Evolutionary conservation across 192 early-diverging fungal species (phyloP), one percentile per base, ranked within the genome.

Genomic region (Endogone sp.): DNA sequence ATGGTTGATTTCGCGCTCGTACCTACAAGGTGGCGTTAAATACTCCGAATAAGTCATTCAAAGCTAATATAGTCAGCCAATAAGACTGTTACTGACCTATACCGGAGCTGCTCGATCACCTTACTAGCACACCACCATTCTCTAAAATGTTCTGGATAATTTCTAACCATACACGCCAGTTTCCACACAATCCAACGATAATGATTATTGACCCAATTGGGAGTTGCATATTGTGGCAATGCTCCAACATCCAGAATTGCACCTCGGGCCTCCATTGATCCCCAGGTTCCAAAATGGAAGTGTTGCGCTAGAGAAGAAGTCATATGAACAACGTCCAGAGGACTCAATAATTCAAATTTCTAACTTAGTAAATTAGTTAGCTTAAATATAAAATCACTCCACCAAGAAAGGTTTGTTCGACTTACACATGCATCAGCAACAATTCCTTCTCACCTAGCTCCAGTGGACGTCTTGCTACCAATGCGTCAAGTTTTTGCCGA

Each of bases 151-250:
- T 78, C 23, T 22, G 87, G 86, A 82, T 79, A 90, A 1, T 75
- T 74, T 6, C 89, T 77, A 21, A 82, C 76, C 57, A 84, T 75
- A n/a, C 80, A 72, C 0, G 91, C 90, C 2, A 92, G 54, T 68
- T 91, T 90, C 91, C 91, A 92, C 3, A 90, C 82, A 67, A 92
- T 88, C 74, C 80, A 83, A 10, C 76, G 56, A 70, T 90, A 92
- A 59, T 92, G 91, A 61, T 92, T 90, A 16, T 11, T 10, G 0
- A 89, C 81, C 91, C 91, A 92, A 13, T 32, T 29, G 6, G 66
- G 54, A 0, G 79, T 66, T 3, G 74, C 71, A 3, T 78, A 63
- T 32, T 74, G 71, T 16, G 63, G 54, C 13, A 44, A 49, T 6
- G 81, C 83, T 29, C 87, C 87, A 64, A 37, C 64, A 3, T 60